Base-by-base conservation (phyloP, 768 basidiomycete genomes). In the Leccinum rimulosum region DNA sequence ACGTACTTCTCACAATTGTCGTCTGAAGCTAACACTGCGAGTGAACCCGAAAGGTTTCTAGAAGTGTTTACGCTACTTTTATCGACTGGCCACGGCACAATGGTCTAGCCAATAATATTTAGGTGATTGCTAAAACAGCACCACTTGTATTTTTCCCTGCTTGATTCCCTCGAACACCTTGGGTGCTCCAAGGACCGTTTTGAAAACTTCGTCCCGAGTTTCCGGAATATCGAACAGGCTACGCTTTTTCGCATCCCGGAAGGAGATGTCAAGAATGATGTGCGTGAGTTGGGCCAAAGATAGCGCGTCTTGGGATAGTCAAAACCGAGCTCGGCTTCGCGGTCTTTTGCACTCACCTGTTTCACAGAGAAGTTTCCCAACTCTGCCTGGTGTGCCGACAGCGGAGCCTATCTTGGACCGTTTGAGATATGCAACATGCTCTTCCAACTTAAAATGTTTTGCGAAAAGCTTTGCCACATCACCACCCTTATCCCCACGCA, bases 381-480 rank as follows among this genome's bases (percentile, higher is more conserved):
- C 77, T 66, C 96, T 82, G 30, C 90, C 89, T 27, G 96, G 95
- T 3, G 96, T 99, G 19, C 96, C 96, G 28, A 91, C 92, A 19
- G 93, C 96, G 45, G 89, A 82, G 22, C 88, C 89, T 50, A 98
- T 83, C 70, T 88, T 91, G n/a, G 93, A 95, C 64, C 85, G 82
- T 68, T 82, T 81, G 67, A 98, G 80, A 76, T 94, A 92, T 15
- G 84, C 78, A 67, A 90, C 84, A 72, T 98, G 95, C 58, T 95
- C 91, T 52, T 87, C 78, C 43, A 95, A 78, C 75, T 95, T 97
- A 76, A 96, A 86, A 70, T 98, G 95, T 73, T 89, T 95, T 31
- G 95, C 93, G 67, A 98, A 98, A 28, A 99, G 83, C 73, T 98
- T 98, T 22, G 91, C 95, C 33, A 97, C 88, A 63, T 96, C 93